Base-by-base conservation (phyloP, 2,329 filamentous ascomycete species). In the Celoporthe dispersa region DNA sequence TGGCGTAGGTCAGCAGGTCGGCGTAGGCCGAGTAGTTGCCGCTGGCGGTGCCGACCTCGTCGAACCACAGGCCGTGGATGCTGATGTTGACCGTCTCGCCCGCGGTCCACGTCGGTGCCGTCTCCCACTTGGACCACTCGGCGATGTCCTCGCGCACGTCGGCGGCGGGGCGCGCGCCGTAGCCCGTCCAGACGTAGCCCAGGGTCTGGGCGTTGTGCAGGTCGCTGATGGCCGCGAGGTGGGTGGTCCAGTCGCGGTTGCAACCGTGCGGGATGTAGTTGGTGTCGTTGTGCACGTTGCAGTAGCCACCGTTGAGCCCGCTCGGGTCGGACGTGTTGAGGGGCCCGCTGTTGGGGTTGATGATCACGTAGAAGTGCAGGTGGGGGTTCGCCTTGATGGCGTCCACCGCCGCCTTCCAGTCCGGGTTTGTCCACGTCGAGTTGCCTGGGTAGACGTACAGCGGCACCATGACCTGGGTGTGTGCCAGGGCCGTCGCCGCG, bases 51-150 rank as follows among this genome's bases (percentile, higher is more conserved):
- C 66, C 70, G 33, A 72, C 66, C 64, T 73, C 73, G 68, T 73
- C 73, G 51, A 73, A 73, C 71, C 71, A 73, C 37, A 73, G 59
- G n/a, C 73, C 73, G 61, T 72, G 71, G 39, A 73, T 72, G 25
- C 68, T 66, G 37, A 73, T 73, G 57, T 73, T 70, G 65, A 51
- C 70, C 2, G 37, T 61, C 57, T 62, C 14, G 14, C 69, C 66
- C n/a, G 51, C 62, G 12, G 59, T 57, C 71, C 71, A 71, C 16
- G 68, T 69, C 48, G 67, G 41, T 28, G 55, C 67, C 65, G 41
- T 67, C 48, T 68, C 64, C 73, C 73, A 73, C 60, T 44, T 66
- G 33, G 71, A 70, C 67, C 68, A 73, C 48, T 73, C 71, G 3
- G 68, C 22, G 28, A 73, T 70, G 55, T 72, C 70, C 19, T 61